Conservation (phyloP, 805 yeast species). For the Metschnikowia cubensis region DNA sequence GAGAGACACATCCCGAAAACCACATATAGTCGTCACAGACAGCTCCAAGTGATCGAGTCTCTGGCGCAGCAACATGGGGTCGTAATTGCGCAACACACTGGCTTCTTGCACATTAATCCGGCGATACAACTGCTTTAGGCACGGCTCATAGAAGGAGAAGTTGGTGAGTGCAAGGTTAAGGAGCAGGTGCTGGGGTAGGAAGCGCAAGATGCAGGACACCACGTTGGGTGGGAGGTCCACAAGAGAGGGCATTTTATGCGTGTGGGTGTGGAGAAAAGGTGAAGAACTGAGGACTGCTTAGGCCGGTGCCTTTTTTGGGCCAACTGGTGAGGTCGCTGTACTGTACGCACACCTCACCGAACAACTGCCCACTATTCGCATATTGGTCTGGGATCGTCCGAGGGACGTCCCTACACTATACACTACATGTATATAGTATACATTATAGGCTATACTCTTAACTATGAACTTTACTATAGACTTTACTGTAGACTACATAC, state of each 20-base stretch:
- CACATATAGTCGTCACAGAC: conserved; percentile 24
- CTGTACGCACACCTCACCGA: neutral
- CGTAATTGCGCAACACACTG: conserved; percentile 15
- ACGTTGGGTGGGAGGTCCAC: conserved; percentile 11
- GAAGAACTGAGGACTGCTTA: neutral
- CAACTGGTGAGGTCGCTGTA: neutral
- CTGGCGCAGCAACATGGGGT: conserved; percentile 3
- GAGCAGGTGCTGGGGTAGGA: conserved; percentile 30
- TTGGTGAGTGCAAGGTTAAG: conserved; percentile 33
- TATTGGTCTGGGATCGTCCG: too few species aligned
- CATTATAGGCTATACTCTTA: too few species aligned
- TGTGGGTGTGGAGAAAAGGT: too few species aligned
- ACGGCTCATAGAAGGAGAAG: conserved; percentile 32
- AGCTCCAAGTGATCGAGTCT: conserved; percentile 22
- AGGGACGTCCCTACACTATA: too few species aligned
- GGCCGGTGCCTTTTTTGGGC: neutral
- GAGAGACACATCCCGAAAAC: conserved; percentile 18
- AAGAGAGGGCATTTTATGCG: neutral
- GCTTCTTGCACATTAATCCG: conserved; percentile 22
- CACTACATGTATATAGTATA: too few species aligned
- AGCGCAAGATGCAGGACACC: conserved; percentile 15
- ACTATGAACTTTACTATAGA: too few species aligned
- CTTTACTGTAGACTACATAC: too few species aligned
- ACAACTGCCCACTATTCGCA: too few species aligned
- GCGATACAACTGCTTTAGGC: conserved; percentile 26